Evolutionary conservation across 2,329 filamentous ascomycete species (phyloP).

Genomic region (Aspergillus fumigatiaffinis): DNA sequence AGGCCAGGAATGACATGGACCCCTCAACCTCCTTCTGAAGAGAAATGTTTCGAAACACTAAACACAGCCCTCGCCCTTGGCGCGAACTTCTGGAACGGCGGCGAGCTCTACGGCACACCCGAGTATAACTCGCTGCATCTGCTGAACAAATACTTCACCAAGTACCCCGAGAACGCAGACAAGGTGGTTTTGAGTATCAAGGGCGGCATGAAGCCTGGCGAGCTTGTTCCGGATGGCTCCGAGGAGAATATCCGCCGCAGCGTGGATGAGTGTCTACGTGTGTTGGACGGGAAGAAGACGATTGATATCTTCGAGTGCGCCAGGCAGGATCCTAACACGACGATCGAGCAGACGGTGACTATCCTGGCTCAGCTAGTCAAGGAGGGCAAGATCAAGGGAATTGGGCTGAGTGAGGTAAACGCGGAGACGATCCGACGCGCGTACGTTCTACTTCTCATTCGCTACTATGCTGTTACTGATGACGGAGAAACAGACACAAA

Average conservation of each 20-base stretch:
- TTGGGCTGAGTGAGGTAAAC: conserved; percentile 43
- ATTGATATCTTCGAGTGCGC: conserved; percentile 60
- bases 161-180: conserved; percentile 60
- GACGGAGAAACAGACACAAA: conserved; percentile 31
- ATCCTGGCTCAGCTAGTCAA: conserved; percentile 37
- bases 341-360: conserved; percentile 46
- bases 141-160: conserved; percentile 59
- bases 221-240: conserved; percentile 47
- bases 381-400: conserved; percentile 43
- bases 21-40: conserved; percentile 22
- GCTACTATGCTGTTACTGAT: not conserved
- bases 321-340: conserved; percentile 51
- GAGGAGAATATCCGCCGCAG: conserved; percentile 54
- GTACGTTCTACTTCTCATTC: conserved; percentile 19
- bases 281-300: conserved; percentile 55
- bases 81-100: conserved; percentile 58
- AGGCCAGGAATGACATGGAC: conserved; percentile 35
- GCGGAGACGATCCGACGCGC: conserved; percentile 44
- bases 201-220: conserved; percentile 45
- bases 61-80: conserved; percentile 49
- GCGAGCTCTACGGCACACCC: conserved; percentile 60
- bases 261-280: conserved; percentile 53
- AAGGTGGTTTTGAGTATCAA: conserved; percentile 62
- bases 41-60: conserved; percentile 49
- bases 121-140: conserved; percentile 58